Conservation (phyloP, 2,329 filamentous ascomycete species). For the Xylaria sp. region DNA sequence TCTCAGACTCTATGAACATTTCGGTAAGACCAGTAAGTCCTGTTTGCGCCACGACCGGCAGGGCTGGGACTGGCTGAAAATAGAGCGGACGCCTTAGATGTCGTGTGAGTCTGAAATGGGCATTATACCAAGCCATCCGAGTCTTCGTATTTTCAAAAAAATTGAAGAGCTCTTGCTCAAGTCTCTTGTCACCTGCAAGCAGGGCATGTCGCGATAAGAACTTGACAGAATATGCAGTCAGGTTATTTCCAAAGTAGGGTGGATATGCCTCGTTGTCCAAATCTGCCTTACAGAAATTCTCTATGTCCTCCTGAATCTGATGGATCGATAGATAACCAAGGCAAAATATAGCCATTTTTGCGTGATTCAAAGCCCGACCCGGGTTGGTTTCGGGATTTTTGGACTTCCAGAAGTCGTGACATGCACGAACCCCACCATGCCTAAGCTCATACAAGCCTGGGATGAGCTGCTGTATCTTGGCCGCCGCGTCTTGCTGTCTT, state of each 20-base stretch:
- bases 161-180: neutral
- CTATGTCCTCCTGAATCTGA: neutral
- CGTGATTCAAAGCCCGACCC: neutral
- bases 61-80: neutral
- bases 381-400: neutral
- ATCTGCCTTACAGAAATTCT: neutral
- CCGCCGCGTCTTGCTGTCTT: neutral
- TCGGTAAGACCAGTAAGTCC: neutral
- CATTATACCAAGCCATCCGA: neutral
- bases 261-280: neutral
- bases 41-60: neutral
- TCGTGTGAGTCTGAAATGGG: neutral
- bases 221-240: conserved; percentile 1
- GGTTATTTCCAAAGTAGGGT: neutral
- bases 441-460: neutral
- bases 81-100: neutral
- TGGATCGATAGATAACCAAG: neutral
- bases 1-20: neutral
- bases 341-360: neutral
- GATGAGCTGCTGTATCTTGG: neutral
- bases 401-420: neutral
- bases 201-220: neutral
- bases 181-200: neutral
- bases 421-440: neutral
- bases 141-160: neutral